These are phyloP conservation scores for Neonectria coccinea DNA, from an alignment of 2,329 filamentous ascomycete genomes.

Conservation along the genomic window DNA sequence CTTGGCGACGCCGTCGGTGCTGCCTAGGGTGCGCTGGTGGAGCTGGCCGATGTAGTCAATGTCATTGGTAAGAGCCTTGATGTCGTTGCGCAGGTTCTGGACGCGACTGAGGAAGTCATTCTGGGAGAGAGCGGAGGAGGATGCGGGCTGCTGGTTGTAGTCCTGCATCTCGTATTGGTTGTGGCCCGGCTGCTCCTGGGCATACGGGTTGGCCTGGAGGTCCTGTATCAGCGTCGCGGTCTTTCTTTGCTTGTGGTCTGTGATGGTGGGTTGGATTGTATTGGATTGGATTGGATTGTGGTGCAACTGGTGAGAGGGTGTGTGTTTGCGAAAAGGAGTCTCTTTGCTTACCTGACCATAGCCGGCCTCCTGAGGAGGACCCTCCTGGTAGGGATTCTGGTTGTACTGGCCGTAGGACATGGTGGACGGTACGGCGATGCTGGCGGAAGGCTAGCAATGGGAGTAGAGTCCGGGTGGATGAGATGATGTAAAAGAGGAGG, in stretches of 20 bases:
- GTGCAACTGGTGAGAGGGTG: background rate
- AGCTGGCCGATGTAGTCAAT: conserved; percentile 75
- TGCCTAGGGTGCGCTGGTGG: conserved; percentile 78
- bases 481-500: conserved; percentile 35
- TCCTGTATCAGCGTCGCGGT: conserved; percentile 28
- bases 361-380: conserved; percentile 59
- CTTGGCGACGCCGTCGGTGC: conserved; percentile 68
- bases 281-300: background rate
- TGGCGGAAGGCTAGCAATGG: conserved; percentile 36
- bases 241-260: conserved; percentile 24
- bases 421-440: conserved; percentile 42
- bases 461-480: conserved; percentile 26
- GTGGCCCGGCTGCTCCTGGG: conserved; percentile 47
- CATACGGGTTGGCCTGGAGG: conserved; percentile 47
- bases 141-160: conserved; percentile 55
- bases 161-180: conserved; percentile 68
- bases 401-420: conserved; percentile 75
- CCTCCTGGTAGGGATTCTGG: conserved; percentile 73
- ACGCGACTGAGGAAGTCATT: conserved; percentile 78
- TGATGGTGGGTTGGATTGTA: background rate
- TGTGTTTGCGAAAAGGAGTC: conserved; percentile 23
- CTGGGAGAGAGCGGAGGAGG: conserved; percentile 61
- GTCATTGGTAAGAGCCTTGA: conserved; percentile 73
- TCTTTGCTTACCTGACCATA: conserved; percentile 58
- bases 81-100: conserved; percentile 74